phyloP scores from a whole-genome alignment of 768 basidiomycete species.

The Punctularia strigosozonata region DNA sequence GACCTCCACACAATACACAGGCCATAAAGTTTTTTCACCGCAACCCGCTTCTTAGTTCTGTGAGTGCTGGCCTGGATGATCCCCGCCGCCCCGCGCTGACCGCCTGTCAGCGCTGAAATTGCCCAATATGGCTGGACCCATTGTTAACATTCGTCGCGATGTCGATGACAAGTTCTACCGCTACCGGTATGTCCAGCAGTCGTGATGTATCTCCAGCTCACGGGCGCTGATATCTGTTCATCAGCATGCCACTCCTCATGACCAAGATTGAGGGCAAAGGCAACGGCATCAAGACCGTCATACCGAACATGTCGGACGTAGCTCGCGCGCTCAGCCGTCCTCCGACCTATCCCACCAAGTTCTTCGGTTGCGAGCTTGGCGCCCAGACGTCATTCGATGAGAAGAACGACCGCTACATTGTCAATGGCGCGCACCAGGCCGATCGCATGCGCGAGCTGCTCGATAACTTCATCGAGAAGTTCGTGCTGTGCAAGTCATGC shows the following conservation, averaged over 20 bases:
- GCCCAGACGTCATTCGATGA: constrained; percentile 96
- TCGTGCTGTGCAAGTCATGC: constrained; percentile 93
- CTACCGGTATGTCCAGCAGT: constrained; percentile 67
- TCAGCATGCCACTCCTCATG: constrained; percentile 85
- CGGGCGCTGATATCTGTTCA: constrained; percentile 5
- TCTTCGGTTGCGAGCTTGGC: constrained; percentile 97
- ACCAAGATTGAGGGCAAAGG: constrained; percentile 99
- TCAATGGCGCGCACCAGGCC: constrained; percentile 94
- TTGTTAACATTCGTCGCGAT: constrained; percentile 91
- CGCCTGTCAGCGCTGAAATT: constrained; percentile 43
- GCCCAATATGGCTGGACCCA: constrained; percentile 78
- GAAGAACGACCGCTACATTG: constrained; percentile 95
- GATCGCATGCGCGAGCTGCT: constrained; percentile 88
- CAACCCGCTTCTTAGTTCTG: constrained; percentile 34
- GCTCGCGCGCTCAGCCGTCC: constrained; percentile 92
- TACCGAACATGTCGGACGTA: constrained; percentile 98
- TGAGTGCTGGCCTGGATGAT: constrained; percentile 18
- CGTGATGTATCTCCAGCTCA: neutral
- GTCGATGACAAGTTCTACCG: constrained; percentile 97
- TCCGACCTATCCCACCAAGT: constrained; percentile 95
- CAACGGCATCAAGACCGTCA: constrained; percentile 98
- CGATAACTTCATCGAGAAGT: constrained; percentile 96
- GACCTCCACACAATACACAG: constrained; percentile 69
- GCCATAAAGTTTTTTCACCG: constrained; percentile 42
- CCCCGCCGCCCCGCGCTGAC: neutral